phyloP scores from a whole-genome alignment of 495 filamentous ascomycete genomes.

The Rhypophila decipiens region DNA sequence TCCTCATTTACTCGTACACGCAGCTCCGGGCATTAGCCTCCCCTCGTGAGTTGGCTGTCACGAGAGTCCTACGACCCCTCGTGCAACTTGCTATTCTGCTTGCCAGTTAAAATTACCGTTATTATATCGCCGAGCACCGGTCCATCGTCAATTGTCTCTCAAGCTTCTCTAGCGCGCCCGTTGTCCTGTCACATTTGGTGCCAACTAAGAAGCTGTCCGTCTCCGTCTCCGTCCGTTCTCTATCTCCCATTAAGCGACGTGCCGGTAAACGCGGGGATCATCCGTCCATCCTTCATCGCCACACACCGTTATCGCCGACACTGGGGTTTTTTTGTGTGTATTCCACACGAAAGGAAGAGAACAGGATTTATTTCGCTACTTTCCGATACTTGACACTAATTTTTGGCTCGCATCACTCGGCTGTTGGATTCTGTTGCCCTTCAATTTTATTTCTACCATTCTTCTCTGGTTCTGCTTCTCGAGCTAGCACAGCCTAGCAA shows the following conservation, averaged over 20 bases:
- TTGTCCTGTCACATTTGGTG: background rate
- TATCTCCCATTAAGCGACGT: background rate
- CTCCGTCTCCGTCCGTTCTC: slow-evolving; percentile 2
- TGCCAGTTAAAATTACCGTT: too few species aligned
- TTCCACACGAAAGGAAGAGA: background rate
- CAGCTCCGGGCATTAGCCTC: too few species aligned
- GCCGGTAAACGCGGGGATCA: background rate
- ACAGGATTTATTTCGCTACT: background rate
- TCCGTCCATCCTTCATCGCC: background rate
- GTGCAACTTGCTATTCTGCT: too few species aligned
- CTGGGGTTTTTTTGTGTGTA: background rate
- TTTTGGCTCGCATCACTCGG: slow-evolving; percentile 5
- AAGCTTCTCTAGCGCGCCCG: background rate
- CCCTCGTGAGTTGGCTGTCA: slow-evolving; percentile 2
- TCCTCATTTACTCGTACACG: slow-evolving; percentile 13
- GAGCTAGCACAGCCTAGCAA: too few species aligned
- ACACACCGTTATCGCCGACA: background rate
- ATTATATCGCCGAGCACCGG: slow-evolving; percentile 5
- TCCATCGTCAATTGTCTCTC: background rate
- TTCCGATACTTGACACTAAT: background rate
- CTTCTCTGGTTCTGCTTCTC: too few species aligned
- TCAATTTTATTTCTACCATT: slow-evolving; percentile 2
- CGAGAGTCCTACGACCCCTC: slow-evolving; percentile 3
- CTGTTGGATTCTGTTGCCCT: slow-evolving; percentile 2
- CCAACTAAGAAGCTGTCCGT: slow-evolving; percentile 6